These are phyloP conservation scores for Sarocladiaceae sp. DNA, from an alignment of 2,329 filamentous ascomycete genomes.

Conservation along the genomic window DNA sequence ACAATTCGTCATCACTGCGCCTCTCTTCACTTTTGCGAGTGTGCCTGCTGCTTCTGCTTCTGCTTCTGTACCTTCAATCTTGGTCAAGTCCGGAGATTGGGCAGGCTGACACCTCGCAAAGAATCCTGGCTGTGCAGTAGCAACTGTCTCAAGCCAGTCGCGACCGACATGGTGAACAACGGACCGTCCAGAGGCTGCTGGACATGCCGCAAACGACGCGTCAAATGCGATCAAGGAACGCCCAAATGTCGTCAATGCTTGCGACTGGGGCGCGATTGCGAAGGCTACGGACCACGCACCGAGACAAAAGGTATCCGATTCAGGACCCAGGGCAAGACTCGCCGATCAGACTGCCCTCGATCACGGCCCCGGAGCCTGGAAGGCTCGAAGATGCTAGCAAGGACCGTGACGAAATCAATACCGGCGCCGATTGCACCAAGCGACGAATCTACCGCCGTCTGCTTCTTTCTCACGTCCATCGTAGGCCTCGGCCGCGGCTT, in stretches of 20 bases:
- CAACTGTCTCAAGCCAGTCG: slow-evolving; percentile 11
- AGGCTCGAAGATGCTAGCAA: slow-evolving; percentile 10
- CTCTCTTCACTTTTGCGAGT: neutral
- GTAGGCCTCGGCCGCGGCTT: slow-evolving; percentile 14
- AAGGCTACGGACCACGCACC: slow-evolving; percentile 13
- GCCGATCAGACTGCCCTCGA: slow-evolving; percentile 9
- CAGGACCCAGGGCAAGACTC: slow-evolving; percentile 12
- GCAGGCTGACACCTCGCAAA: slow-evolving; percentile 7
- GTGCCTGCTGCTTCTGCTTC: neutral
- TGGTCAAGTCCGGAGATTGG: neutral
- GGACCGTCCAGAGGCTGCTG: slow-evolving; percentile 14
- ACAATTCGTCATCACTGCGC: neutral
- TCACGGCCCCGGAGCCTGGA: slow-evolving; percentile 12
- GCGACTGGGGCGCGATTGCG: slow-evolving; percentile 12
- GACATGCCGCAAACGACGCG: slow-evolving; percentile 15
- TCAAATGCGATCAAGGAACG: slow-evolving; percentile 14
- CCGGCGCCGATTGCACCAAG: slow-evolving; percentile 13
- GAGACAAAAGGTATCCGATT: slow-evolving; percentile 12
- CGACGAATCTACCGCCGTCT: slow-evolving; percentile 13
- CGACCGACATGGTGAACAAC: slow-evolving; percentile 14
- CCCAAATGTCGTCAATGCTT: slow-evolving; percentile 14
- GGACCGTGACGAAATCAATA: slow-evolving; percentile 10
- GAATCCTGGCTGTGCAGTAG: slow-evolving; percentile 10
- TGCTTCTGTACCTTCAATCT: neutral
- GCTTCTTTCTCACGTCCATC: slow-evolving; percentile 14